phyloP scores from a whole-genome alignment of 2,329 filamentous ascomycete genomes.

The Domatiomyces catenatus region DNA sequence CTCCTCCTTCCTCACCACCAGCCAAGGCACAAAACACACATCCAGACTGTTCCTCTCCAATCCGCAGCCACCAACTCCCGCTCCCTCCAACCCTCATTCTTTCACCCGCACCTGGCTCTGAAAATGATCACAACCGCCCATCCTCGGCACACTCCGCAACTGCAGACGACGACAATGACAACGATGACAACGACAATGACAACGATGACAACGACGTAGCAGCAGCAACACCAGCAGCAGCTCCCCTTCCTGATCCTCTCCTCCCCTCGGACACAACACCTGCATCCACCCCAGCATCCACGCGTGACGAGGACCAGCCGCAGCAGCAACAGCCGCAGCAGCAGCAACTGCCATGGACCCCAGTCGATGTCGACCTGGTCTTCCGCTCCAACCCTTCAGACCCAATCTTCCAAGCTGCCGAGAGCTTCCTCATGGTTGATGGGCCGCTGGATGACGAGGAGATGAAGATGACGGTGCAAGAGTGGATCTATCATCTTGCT shows the following conservation, averaged over 20 bases:
- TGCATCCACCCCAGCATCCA: conserved; percentile 45
- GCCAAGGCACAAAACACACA: conserved; percentile 5
- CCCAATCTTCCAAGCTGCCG: conserved; percentile 30
- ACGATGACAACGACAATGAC: too few species aligned
- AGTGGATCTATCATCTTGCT: conserved; percentile 80
- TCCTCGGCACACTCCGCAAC: conserved; percentile 31
- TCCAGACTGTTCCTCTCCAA: conserved; percentile 2
- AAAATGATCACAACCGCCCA: conserved; percentile 65
- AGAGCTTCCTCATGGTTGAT: conserved; percentile 24
- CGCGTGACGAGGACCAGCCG: conserved; percentile 20
- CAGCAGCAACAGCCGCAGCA: too few species aligned
- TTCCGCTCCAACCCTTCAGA: conserved; percentile 30
- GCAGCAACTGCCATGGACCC: conserved; percentile 54
- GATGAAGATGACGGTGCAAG: conserved; percentile 79
- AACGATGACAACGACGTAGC: too few species aligned
- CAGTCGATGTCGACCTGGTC: conserved; percentile 60
- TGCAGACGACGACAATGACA: too few species aligned
- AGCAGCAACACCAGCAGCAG: conserved; percentile 19
- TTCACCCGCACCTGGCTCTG: conserved; percentile 48
- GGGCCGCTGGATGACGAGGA: conserved; percentile 58
- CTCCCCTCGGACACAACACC: conserved; percentile 15
- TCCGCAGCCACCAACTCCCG: conserved; percentile 3
- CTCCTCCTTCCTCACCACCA: conserved; percentile 5
- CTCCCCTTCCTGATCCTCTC: conserved; percentile 30
- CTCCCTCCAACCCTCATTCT: conserved; percentile 35